phyloP scores from a whole-genome alignment of 1,139 yeast species.

The Maudiozyma humilis region DNA sequence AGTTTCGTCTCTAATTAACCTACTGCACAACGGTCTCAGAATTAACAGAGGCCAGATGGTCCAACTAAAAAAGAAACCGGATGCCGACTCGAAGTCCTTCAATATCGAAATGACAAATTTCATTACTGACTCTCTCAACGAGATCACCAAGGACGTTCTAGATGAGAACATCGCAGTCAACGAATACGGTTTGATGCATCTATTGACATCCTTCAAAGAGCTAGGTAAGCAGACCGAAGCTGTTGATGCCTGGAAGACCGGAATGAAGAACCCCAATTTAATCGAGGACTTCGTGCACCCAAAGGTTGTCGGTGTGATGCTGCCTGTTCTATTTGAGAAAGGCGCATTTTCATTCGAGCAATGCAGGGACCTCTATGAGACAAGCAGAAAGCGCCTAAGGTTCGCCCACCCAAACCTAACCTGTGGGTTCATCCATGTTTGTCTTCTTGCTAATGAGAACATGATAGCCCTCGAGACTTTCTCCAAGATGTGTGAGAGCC shows the following conservation, averaged over 20 bases:
- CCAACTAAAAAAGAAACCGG: conserved; percentile 43
- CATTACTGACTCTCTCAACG: conserved; percentile 38
- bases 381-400: conserved; percentile 31
- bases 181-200: conserved; percentile 47
- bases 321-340: conserved; percentile 57
- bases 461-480: conserved; percentile 44
- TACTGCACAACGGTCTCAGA: conserved; percentile 43
- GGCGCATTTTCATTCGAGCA: conserved; percentile 52
- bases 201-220: conserved; percentile 49
- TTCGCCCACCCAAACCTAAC: conserved; percentile 42
- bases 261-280: conserved; percentile 27
- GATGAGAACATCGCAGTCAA: conserved; percentile 33
- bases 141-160: conserved; percentile 41
- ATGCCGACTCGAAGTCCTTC: conserved; percentile 45
- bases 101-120: conserved; percentile 39
- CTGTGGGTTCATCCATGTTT: conserved; percentile 51
- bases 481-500: conserved; percentile 35
- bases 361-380: conserved; percentile 39
- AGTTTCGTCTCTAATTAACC: conserved; percentile 37
- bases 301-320: conserved; percentile 57
- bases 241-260: conserved; percentile 43
- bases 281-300: conserved; percentile 36
- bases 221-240: conserved; percentile 45
- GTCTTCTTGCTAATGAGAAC: conserved; percentile 41
- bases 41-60: conserved; percentile 42